phyloP scores from a whole-genome alignment of 148 eudicot species.

The Talinum fruticosum region DNA sequence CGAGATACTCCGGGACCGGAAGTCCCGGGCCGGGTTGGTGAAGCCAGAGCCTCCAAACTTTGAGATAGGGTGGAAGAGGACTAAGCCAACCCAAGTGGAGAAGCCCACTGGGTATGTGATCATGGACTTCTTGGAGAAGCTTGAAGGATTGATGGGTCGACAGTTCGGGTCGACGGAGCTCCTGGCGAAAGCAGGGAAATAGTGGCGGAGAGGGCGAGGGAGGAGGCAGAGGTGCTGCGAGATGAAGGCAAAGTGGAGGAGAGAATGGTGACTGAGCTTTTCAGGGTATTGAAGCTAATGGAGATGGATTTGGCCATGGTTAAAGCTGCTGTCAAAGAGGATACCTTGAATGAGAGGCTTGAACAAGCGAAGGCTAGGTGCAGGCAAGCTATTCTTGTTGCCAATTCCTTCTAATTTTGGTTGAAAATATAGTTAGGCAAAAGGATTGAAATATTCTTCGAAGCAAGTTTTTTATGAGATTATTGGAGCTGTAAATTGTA shows the following conservation, averaged over 20 bases:
- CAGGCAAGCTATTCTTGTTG: slow-evolving; percentile 91
- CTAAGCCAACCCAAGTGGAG: slow-evolving; percentile 51
- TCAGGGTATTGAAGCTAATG: slow-evolving; percentile 82
- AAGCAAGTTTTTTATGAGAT: not conserved
- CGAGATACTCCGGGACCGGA: slow-evolving; percentile 63
- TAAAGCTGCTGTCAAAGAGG: slow-evolving; percentile 75
- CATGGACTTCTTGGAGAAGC: slow-evolving; percentile 81
- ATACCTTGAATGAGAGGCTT: slow-evolving; percentile 66
- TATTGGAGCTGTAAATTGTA: not conserved
- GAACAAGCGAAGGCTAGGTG: slow-evolving; percentile 74
- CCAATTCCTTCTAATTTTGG: slow-evolving; percentile 61
- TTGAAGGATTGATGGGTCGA: slow-evolving; percentile 55
- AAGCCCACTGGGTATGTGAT: slow-evolving; percentile 80
- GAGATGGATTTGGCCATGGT: slow-evolving; percentile 95
- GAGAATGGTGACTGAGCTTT: slow-evolving; percentile 76
- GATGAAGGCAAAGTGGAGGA: slow-evolving; percentile 91
- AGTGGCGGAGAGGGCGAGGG: slow-evolving; percentile 73
- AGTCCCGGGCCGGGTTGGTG: slow-evolving; percentile 35
- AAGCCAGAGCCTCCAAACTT: slow-evolving; percentile 73
- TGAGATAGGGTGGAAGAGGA: slow-evolving; percentile 91
- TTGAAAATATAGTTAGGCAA: too few relatives aligned
- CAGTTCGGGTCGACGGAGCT: slow-evolving; percentile 76
- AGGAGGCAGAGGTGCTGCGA: slow-evolving; percentile 72
- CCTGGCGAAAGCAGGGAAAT: slow-evolving; percentile 77
- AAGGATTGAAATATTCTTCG: not conserved